Evolutionary conservation across 2,329 filamentous ascomycete genomes (phyloP).

Genomic region (Apiospora saccharicola): DNA sequence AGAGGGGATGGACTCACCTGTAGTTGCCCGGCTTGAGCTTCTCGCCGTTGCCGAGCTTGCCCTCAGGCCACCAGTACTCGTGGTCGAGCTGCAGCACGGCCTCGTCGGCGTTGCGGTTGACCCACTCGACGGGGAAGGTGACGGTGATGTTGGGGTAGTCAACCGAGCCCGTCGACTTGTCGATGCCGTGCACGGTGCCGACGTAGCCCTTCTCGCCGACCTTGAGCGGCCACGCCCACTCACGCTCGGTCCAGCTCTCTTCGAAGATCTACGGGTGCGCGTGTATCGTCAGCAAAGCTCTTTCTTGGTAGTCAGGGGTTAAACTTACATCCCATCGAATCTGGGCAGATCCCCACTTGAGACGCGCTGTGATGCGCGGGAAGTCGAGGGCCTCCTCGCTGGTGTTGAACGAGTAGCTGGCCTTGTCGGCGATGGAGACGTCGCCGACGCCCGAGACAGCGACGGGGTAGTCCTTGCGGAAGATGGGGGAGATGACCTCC

Average conservation of each 20-base stretch:
- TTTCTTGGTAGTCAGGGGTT: neutral
- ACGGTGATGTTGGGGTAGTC: slow-evolving; percentile 37
- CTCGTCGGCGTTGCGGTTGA: neutral
- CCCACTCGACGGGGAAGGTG: slow-evolving; percentile 34
- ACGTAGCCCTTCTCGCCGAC: slow-evolving; percentile 39
- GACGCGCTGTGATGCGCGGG: slow-evolving; percentile 37
- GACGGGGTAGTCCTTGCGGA: slow-evolving; percentile 32
- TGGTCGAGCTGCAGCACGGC: neutral
- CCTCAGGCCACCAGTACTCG: slow-evolving; percentile 31
- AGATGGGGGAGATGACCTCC: slow-evolving; percentile 33
- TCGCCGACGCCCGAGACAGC: slow-evolving; percentile 25
- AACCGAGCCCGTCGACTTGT: slow-evolving; percentile 30
- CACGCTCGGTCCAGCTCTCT: slow-evolving; percentile 34
- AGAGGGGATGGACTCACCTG: slow-evolving; percentile 29
- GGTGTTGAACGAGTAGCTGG: slow-evolving; percentile 38
- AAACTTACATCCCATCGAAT: slow-evolving; percentile 41
- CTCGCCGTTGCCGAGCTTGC: slow-evolving; percentile 32
- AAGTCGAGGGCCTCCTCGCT: slow-evolving; percentile 37
- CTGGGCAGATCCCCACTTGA: slow-evolving; percentile 38
- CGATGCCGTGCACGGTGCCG: slow-evolving; percentile 32
- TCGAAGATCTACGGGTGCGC: slow-evolving; percentile 36
- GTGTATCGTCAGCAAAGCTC: neutral
- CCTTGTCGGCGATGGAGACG: neutral
- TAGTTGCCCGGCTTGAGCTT: slow-evolving; percentile 33
- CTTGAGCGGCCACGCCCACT: slow-evolving; percentile 40